Evolutionary conservation across 768 basidiomycete genomes (phyloP), one percentile per base, ranked within the genome.

Genomic region (Rhodocollybia butyracea): DNA sequence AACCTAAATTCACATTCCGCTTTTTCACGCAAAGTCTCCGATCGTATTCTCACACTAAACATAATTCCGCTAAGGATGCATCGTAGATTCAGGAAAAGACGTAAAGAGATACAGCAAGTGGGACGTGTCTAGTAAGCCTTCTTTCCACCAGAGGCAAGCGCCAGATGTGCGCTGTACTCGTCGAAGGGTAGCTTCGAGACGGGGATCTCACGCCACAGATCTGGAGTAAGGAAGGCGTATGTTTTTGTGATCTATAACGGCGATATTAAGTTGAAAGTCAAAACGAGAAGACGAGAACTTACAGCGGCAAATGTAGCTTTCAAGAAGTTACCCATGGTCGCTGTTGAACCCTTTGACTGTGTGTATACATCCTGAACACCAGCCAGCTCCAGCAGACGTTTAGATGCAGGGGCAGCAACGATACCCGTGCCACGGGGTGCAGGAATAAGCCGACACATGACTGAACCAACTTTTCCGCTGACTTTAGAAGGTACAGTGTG

Each of bases 401-500:
- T 98, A 61, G 87, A 94, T 43, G 96, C 96, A 39, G 96, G 97
- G 47, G 97, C 97, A 66, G 97, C 97, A 67, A 99, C 97, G 75
- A 99, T 95, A 80, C 96, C 97, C 62, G 97, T 99, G 69, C 97
- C 97, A 64, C 97, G 90, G 55, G 95, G 94, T 41, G 96, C 97
- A 64, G 97, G 96, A 68, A 99, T 95, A 66, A 99, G 85, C 68
- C 95, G 91, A 76, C 94, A 97, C 93, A 94, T 97, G 76, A 99
- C 97, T 59, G 96, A 98, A 60, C 95, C 97, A 64, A 93, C 90
- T 82, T 98, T 98, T 61, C 97, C 97, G 75, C 88, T 88, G 69
- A 98, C 95, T 78, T 99, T 99, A 69, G 91, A 92, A 42, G 97
- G 97, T 55, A 99, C 95, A 58, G 97, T 99, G 81, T 99, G 97